Conservation (phyloP, 164 flowering plant species). For the Cinnamomum chago region DNA sequence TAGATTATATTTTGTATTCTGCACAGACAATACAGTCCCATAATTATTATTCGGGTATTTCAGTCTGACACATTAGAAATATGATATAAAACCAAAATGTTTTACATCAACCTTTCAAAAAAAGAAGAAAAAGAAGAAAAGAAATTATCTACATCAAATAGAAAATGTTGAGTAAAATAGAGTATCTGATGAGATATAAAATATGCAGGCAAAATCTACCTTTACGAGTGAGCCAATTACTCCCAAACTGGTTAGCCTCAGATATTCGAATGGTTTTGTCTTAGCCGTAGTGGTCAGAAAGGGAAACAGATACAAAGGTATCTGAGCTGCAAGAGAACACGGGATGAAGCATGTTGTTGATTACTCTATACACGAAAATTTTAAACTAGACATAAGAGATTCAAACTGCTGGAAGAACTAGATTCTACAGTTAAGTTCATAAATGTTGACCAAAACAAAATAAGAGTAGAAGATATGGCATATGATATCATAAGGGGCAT, state of each 20-base stretch:
- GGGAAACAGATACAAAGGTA: constrained; percentile 87
- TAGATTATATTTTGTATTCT: too few species aligned
- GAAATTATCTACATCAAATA: too few species aligned
- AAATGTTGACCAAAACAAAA: too few species aligned
- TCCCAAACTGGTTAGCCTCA: constrained; percentile 94
- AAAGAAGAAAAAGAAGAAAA: too few species aligned
- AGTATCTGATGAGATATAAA: not conserved
- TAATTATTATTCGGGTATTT: too few species aligned
- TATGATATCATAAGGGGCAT: too few species aligned
- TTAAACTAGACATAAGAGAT: not conserved
- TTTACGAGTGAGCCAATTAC: constrained; percentile 96
- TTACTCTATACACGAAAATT: not conserved
- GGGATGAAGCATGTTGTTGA: not conserved
- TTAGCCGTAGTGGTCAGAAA: constrained; percentile 87
- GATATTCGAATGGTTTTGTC: constrained; percentile 83
- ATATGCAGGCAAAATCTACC: constrained; percentile 35
- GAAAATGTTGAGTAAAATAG: not conserved
- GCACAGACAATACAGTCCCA: too few species aligned
- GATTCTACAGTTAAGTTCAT: not conserved
- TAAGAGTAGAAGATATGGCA: too few species aligned
- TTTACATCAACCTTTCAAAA: too few species aligned
- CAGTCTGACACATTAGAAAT: too few species aligned
- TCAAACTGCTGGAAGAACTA: not conserved
- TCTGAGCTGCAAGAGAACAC: constrained; percentile 61
- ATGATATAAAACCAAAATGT: too few species aligned